A percentile compares a stretch with the other conserved stretches of the same genome.
These are phyloP conservation scores for Opeltia flavorubescens DNA, from an alignment of 495 filamentous ascomycete genomes.

Conservation along the genomic window DNA sequence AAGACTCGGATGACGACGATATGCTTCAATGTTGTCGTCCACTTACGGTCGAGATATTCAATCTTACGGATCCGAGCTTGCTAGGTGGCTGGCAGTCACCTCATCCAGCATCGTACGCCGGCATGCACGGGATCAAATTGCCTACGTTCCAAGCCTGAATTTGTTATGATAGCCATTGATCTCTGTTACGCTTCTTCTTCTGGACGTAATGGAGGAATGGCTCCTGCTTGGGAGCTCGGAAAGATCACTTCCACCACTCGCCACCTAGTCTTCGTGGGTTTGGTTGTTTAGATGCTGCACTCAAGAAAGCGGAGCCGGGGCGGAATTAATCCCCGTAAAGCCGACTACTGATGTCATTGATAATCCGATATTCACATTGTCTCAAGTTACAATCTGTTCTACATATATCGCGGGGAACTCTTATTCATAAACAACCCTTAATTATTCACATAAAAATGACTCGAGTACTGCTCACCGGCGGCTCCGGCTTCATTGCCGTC, in stretches of 20 bases:
- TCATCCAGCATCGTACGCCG: conserved; percentile 41
- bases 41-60: conserved; percentile 55
- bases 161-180: neutral
- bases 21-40: conserved; percentile 67
- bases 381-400: too few relatives aligned
- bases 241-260: too few relatives aligned
- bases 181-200: neutral
- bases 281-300: too few relatives aligned
- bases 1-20: conserved; percentile 37
- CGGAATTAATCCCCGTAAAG: too few relatives aligned
- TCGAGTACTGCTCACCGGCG: conserved; percentile 23
- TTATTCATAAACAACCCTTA: too few relatives aligned
- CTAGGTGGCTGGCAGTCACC: conserved; percentile 48
- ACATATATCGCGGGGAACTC: too few relatives aligned
- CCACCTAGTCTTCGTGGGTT: too few relatives aligned
- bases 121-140: conserved; percentile 48
- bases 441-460: neutral
- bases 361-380: too few relatives aligned
- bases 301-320: too few relatives aligned
- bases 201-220: too few relatives aligned
- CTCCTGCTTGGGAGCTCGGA: too few relatives aligned
- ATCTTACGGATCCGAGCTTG: conserved; percentile 34
- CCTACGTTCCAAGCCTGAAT: neutral
- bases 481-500: conserved; percentile 62
- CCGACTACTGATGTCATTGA: too few relatives aligned